phyloP scores from a whole-genome alignment of 768 basidiomycete genomes.

The Podaxis rugospora region DNA sequence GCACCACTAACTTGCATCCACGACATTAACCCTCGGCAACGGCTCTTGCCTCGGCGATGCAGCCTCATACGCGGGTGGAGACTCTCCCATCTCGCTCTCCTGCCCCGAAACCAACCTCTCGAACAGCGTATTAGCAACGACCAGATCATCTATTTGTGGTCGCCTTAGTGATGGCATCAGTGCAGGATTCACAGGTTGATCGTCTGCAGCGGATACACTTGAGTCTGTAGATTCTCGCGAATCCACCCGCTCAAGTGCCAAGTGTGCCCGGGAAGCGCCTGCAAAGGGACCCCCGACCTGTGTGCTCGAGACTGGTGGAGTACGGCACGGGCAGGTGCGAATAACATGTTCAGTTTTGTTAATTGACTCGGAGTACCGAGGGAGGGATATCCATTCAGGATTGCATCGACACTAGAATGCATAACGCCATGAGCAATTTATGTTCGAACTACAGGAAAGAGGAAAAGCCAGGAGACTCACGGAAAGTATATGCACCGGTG shows the following conservation, averaged over 20 bases:
- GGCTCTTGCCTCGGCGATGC: not conserved
- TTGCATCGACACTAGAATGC: conserved; percentile 69
- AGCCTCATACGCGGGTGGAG: conserved; percentile 68
- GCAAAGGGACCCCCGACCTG: not conserved
- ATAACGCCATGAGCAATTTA: not conserved
- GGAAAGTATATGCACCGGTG: conserved; percentile 83
- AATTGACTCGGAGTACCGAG: conserved; percentile 60
- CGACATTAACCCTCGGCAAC: not conserved
- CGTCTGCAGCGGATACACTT: conserved; percentile 30
- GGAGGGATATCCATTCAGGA: conserved; percentile 74
- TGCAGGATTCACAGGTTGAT: conserved; percentile 26
- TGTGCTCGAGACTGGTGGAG: conserved; percentile 14
- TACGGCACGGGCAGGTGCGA: conserved; percentile 45
- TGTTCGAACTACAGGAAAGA: not conserved
- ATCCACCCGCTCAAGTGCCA: conserved; percentile 24
- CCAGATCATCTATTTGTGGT: conserved; percentile 23
- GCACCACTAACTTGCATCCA: not conserved
- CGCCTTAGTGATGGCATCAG: conserved; percentile 26
- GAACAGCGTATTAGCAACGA: conserved; percentile 37
- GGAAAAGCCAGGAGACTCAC: conserved; percentile 37
- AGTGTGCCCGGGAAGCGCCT: conserved; percentile 10
- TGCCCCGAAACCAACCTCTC: conserved; percentile 81
- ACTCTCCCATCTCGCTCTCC: conserved; percentile 77
- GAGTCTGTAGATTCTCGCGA: conserved; percentile 33
- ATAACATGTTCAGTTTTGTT: conserved; percentile 28